Evolutionary conservation across 192 early-diverging fungal species (phyloP), one percentile per base, ranked within the genome.

Genomic region (Helicostylum pulchrum): DNA sequence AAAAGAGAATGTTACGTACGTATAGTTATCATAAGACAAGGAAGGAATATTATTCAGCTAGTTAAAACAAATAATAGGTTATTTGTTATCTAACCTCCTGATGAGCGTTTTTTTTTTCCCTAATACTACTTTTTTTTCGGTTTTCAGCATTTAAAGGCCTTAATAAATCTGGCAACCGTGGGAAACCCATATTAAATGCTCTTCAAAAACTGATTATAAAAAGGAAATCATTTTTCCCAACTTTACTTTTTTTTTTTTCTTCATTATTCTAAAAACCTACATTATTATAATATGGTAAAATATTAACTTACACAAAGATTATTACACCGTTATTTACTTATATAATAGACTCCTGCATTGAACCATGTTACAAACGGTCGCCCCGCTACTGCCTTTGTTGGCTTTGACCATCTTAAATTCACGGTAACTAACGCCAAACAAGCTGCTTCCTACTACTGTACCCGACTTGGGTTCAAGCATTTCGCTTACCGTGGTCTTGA

Each of bases 401-500:
- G 87, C 61, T 88, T 85, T 64, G 89, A 94, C 78, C 93, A 94
- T 72, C 64, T 94, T 30, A 85, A 81, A 53, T 93, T 93, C 74
- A 93, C 91, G 79, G 93, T 95, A 47, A 92, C 91, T 50, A 94
- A 95, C 68, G 92, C 93, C 65, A 95, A 95, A 77, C 93, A 95
- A 73, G 97, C 95, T 45, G 95, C 95, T 30, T 87, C 93, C 53
- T 99, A 81, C 82, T 97, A 97, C 80, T 78, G 84, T 77, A 94
- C 91, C 53, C 85, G 92, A 55, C 91, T 96, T 72, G 97, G 97
- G 9, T 99, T 99, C 81, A 84, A 88, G 74, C 87, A 92, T 62
- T 66, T 95, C 61, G 95, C 94, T 14, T 97, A 99, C 83, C 87
- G 87, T 65, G 97, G 97, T 1, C 87, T 99, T 60, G 97, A 99